Conservation (phyloP, 805 yeast genomes). For the Zygoascus ofunaensis region DNA sequence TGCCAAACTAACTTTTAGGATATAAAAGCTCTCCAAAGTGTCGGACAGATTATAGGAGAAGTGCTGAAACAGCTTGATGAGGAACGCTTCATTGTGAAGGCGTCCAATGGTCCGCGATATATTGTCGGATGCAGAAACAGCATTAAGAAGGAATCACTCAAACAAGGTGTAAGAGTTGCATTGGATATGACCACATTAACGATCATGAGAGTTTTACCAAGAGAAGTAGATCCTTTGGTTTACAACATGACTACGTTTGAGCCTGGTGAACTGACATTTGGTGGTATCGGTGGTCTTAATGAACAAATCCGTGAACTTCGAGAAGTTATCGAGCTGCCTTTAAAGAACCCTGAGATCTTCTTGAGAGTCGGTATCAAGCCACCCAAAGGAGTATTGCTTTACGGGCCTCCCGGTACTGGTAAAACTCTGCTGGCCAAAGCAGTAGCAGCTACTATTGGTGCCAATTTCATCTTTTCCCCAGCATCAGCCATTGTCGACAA, state of each 20-base stretch:
- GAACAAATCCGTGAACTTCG: conserved; percentile 95
- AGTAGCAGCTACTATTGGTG: conserved; percentile 97
- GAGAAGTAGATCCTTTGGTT: conserved; percentile 97
- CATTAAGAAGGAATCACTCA: conserved; percentile 69
- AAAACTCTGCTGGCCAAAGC: conserved; percentile 94
- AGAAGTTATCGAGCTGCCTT: conserved; percentile 94
- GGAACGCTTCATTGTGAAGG: conserved; percentile 89
- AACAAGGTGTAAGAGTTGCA: conserved; percentile 94
- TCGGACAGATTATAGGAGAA: conserved; percentile 96
- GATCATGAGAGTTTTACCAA: conserved; percentile 91
- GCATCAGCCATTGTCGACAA: conserved; percentile 97
- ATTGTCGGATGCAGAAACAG: conserved; percentile 96
- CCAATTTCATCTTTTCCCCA: conserved; percentile 95
- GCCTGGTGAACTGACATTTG: conserved; percentile 94
- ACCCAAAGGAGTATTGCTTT: conserved; percentile 94
- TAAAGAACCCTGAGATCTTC: conserved; percentile 94
- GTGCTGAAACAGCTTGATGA: conserved; percentile 91
- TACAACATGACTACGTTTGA: conserved; percentile 97
- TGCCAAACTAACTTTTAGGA: conserved; percentile 35
- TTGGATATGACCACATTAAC: conserved; percentile 96
- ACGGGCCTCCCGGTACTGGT: conserved; percentile 99
- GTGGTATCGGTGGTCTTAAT: conserved; percentile 90
- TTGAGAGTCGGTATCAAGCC: conserved; percentile 94
- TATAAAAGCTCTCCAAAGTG: conserved; percentile 91
- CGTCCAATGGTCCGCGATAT: conserved; percentile 94